phyloP scores from a whole-genome alignment of 2,329 filamentous ascomycete genomes.

The Neofusicoccum laricinum region DNA sequence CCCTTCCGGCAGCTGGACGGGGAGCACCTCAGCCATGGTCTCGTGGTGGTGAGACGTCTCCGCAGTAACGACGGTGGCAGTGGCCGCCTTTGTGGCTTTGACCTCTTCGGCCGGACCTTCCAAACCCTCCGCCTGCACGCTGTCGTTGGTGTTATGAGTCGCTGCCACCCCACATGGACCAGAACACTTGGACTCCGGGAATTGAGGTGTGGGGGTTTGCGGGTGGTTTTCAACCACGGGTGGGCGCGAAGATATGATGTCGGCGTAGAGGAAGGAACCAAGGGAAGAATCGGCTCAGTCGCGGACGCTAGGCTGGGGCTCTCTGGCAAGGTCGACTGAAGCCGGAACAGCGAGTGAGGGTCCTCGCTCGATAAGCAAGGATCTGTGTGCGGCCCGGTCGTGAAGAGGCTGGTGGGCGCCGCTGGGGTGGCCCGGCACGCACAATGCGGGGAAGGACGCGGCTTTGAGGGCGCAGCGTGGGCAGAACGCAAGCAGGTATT shows the following conservation, averaged over 20 bases:
- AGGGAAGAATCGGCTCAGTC: conserved; percentile 10
- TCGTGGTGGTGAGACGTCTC: background rate
- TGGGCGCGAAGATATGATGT: background rate
- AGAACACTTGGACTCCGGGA: background rate
- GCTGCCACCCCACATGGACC: conserved; percentile 11
- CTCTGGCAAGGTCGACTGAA: conserved; percentile 5
- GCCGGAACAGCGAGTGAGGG: conserved; percentile 5
- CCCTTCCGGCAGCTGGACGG: conserved; percentile 41
- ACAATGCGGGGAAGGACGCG: conserved; percentile 15
- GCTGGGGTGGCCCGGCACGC: conserved; percentile 9
- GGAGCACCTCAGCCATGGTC: conserved; percentile 45
- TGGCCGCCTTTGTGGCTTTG: background rate
- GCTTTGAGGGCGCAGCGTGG: background rate
- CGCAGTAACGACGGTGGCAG: conserved; percentile 1
- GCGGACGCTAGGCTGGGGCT: conserved; percentile 6
- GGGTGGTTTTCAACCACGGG: background rate
- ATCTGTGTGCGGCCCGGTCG: background rate
- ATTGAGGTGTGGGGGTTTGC: background rate
- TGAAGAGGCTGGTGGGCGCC: conserved; percentile 5
- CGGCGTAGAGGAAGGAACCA: conserved; percentile 5
- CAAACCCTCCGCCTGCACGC: conserved; percentile 7
- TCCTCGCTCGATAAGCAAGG: conserved; percentile 13
- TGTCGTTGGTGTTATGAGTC: conserved; percentile 13
- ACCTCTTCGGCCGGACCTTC: background rate
- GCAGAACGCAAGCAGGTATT: background rate